Evolutionary conservation across 2,329 filamentous ascomycete species (phyloP).

Genomic region (Pestalotiopsis sp.): DNA sequence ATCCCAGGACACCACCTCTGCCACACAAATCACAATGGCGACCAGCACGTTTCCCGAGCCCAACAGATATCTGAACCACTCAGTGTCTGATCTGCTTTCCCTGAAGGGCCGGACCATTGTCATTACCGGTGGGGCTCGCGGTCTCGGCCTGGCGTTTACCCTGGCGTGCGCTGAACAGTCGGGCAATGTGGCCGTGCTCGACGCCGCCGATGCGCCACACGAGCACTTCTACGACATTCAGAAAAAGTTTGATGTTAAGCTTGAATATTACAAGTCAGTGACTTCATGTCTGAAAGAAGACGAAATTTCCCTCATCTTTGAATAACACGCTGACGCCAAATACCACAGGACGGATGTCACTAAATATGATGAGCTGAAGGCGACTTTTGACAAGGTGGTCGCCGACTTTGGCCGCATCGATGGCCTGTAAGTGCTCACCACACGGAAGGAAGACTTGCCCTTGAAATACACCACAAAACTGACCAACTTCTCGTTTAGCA

Average conservation of each 20-base stretch:
- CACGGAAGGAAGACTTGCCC: conserved; percentile 28
- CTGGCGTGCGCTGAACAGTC: conserved; percentile 50
- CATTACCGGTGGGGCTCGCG: conserved; percentile 54
- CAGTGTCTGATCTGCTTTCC: conserved; percentile 39
- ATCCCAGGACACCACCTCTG: neutral
- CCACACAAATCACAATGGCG: conserved; percentile 1
- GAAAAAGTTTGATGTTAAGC: conserved; percentile 13
- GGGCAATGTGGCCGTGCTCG: conserved; percentile 49
- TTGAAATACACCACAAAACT: neutral
- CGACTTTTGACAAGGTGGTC: conserved; percentile 38
- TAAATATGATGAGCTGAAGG: conserved; percentile 32
- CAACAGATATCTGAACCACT: conserved; percentile 14
- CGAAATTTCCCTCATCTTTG: neutral
- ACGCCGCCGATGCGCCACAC: conserved; percentile 36
- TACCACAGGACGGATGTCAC: conserved; percentile 43
- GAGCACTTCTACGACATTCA: conserved; percentile 15
- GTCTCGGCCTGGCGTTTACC: conserved; percentile 51
- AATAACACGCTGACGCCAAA: neutral
- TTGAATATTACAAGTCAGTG: conserved; percentile 27
- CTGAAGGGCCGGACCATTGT: conserved; percentile 44
- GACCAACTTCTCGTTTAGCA: conserved; percentile 28
- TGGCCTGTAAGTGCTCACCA: neutral
- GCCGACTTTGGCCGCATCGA: conserved; percentile 26
- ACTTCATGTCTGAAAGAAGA: neutral
- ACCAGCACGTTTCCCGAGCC: conserved; percentile 1